Percentiles rank a stretch among this genome's conserved stretches.
Conservation (phyloP, 345 rosid genomes). For the Sisymbrium irio region DNA sequence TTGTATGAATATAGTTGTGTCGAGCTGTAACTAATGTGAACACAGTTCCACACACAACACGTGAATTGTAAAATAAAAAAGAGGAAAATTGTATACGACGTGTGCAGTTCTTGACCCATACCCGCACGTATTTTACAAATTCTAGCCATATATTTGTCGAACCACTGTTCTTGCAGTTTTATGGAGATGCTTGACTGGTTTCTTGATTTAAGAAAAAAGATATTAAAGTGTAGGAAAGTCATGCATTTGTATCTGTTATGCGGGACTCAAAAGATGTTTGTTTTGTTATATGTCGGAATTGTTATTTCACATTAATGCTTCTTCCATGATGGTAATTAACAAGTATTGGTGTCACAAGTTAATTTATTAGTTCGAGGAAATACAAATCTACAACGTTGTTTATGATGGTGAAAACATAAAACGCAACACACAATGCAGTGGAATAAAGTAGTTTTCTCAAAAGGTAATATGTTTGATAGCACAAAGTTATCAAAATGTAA, state of each 20-base stretch:
- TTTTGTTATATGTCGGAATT: not conserved
- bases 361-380: not conserved
- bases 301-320: not conserved
- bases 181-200: not conserved
- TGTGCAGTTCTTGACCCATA: conserved; percentile 16
- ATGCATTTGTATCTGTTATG: conserved; percentile 12
- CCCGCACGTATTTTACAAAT: conserved; percentile 21
- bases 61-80: conserved; percentile 22
- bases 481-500: too few species aligned
- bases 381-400: not conserved
- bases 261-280: not conserved
- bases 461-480: too few species aligned
- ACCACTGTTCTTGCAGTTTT: conserved; percentile 13
- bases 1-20: conserved; percentile 37
- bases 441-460: too few species aligned
- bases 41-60: conserved; percentile 37
- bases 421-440: too few species aligned
- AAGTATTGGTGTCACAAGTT: not conserved
- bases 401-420: not conserved
- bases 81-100: not conserved
- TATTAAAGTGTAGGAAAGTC: conserved; percentile 22
- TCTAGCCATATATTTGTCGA: not conserved
- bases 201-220: conserved; percentile 1
- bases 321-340: not conserved
- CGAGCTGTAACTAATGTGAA: conserved; percentile 34